A percentile compares a stretch with the other conserved stretches of the same genome.
These are phyloP conservation scores for Handroanthus guayacan DNA, from an alignment of 257 asterid genomes.

Conservation along the genomic window DNA sequence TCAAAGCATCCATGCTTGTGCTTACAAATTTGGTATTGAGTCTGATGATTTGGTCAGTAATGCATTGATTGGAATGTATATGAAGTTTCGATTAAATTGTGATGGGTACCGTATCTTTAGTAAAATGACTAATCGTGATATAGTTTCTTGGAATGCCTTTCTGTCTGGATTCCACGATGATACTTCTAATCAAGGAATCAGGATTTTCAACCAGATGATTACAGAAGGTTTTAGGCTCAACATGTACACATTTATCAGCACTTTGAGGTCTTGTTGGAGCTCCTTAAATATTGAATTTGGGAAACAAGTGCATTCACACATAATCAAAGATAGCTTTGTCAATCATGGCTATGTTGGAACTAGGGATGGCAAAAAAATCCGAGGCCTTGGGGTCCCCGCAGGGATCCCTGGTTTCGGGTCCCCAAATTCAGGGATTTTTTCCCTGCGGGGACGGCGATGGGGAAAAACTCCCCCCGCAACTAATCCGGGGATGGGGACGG, in stretches of 20 bases:
- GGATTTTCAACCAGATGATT: constrained; percentile 64
- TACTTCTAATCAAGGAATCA: constrained; percentile 60
- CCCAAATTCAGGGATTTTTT: too few relatives aligned
- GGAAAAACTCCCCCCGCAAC: too few relatives aligned
- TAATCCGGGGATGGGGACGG: too few relatives aligned
- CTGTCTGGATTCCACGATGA: constrained; percentile 75
- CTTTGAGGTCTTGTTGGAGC: constrained; percentile 69
- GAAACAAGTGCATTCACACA: constrained; percentile 75
- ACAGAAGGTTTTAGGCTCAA: constrained; percentile 70
- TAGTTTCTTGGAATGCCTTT: constrained; percentile 81
- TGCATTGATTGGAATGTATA: constrained; percentile 84
- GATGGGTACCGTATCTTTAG: constrained; percentile 63
- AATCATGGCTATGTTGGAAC: constrained; percentile 61
- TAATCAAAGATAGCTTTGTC: constrained; percentile 53
- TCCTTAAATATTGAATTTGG: constrained; percentile 56
- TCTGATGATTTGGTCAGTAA: constrained; percentile 64
- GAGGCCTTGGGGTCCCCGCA: too few relatives aligned
- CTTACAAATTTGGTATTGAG: constrained; percentile 64
- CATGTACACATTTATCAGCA: constrained; percentile 72
- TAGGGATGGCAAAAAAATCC: too few relatives aligned
- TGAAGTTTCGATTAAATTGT: constrained; percentile 58
- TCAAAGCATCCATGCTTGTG: constrained; percentile 80
- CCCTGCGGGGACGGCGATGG: too few relatives aligned
- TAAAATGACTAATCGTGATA: constrained; percentile 57
- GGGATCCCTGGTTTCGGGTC: too few relatives aligned